phyloP scores from a whole-genome alignment of 179 eudicot species.

The Sideroxylon spinosum region DNA sequence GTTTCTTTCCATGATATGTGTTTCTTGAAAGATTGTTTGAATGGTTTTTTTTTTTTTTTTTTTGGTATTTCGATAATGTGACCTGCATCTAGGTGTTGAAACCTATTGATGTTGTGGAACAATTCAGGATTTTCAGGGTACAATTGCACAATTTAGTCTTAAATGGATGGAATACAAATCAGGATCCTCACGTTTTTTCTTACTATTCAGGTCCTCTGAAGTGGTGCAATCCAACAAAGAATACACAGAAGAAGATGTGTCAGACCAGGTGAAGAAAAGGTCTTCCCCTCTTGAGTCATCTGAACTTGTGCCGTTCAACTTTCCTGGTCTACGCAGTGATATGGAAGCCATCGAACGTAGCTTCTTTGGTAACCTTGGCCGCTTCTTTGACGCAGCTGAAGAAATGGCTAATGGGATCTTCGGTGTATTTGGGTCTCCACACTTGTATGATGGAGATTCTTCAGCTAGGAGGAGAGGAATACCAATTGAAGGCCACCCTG shows the following conservation, averaged over 20 bases:
- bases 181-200: background rate
- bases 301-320: constrained; percentile 39
- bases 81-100: background rate
- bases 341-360: constrained; percentile 61
- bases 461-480: constrained; percentile 34
- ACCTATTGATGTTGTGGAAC: background rate
- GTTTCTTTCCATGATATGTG: no score
- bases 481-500: constrained; percentile 39
- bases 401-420: constrained; percentile 61
- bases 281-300: constrained; percentile 35
- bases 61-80: background rate
- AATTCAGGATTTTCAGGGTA: background rate
- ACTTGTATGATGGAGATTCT: constrained; percentile 32
- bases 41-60: no score
- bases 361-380: constrained; percentile 51
- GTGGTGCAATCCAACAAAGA: constrained; percentile 71
- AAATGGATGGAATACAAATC: background rate
- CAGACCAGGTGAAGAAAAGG: constrained; percentile 52
- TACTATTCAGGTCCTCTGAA: constrained; percentile 62
- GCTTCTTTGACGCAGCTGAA: constrained; percentile 76
- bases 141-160: background rate
- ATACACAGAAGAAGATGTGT: constrained; percentile 88
- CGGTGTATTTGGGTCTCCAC: constrained; percentile 38
- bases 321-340: constrained; percentile 76
- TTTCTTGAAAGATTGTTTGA: no score